Conservation (phyloP, 2,329 filamentous ascomycete genomes). For the Sclerotinia glacialis region DNA sequence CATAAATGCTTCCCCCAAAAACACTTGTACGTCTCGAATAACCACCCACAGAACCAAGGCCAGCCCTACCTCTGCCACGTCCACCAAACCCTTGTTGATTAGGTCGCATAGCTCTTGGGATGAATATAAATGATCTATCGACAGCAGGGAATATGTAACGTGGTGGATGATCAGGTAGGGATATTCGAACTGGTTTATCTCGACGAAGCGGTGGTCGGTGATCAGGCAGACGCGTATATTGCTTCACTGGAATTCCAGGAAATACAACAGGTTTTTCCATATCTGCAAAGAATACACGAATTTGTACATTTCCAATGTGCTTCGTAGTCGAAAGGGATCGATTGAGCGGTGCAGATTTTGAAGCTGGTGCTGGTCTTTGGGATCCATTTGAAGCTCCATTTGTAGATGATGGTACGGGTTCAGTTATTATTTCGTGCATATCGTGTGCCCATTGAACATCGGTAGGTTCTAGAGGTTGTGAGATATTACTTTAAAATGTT, state of each 20-base stretch:
- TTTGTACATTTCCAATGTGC: constrained; percentile 77
- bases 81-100: constrained; percentile 77
- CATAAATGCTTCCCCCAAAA: constrained; percentile 63
- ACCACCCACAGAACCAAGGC: constrained; percentile 63
- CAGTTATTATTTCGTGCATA: constrained; percentile 73
- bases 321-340: constrained; percentile 79
- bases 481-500: constrained; percentile 43
- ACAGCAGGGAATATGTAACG: constrained; percentile 88
- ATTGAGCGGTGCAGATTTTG: constrained; percentile 65
- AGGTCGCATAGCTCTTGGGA: constrained; percentile 86
- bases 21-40: constrained; percentile 80
- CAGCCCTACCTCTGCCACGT: constrained; percentile 68
- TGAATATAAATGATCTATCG: constrained; percentile 96
- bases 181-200: constrained; percentile 95
- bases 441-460: constrained; percentile 88
- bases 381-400: constrained; percentile 43
- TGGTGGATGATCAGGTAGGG: constrained; percentile 73
- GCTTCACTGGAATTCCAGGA: constrained; percentile 74
- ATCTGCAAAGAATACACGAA: constrained; percentile 75
- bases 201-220: constrained; percentile 90
- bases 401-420: constrained; percentile 41
- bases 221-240: constrained; percentile 91
- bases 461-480: constrained; percentile 54
- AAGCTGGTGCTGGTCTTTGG: constrained; percentile 39
- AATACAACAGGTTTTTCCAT: constrained; percentile 71